Conservation (phyloP, 257 asterid species). For the Solanum habrochaites region DNA sequence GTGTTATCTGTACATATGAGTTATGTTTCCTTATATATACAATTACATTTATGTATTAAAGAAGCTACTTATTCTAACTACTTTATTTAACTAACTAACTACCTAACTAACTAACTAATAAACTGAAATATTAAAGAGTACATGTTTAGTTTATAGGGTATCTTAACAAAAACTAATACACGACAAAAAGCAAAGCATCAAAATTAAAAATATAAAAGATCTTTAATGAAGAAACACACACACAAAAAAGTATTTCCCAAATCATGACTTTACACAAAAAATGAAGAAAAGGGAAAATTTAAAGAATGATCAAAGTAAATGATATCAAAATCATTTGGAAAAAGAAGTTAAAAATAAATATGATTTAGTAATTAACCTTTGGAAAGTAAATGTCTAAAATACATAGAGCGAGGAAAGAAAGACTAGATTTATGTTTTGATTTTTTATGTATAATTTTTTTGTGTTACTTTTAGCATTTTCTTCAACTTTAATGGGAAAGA, state of each 20-base stretch:
- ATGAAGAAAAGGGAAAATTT: slow-evolving; percentile 1
- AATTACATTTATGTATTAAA: too few relatives aligned
- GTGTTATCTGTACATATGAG: too few relatives aligned
- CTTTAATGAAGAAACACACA: slow-evolving; percentile 11
- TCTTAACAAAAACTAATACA: too few relatives aligned
- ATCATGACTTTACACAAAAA: slow-evolving; percentile 15
- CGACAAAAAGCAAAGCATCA: slow-evolving; percentile 11
- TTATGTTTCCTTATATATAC: too few relatives aligned
- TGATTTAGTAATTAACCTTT: slow-evolving; percentile 9
- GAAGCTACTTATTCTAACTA: too few relatives aligned
- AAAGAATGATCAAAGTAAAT: slow-evolving; percentile 14
- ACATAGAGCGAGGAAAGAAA: not conserved
- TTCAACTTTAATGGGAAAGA: too few relatives aligned
- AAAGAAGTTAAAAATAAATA: not conserved
- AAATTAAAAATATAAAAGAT: slow-evolving; percentile 13
- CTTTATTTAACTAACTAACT: too few relatives aligned
- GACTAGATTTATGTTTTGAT: not conserved
- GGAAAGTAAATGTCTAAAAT: not conserved
- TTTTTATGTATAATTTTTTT: not conserved
- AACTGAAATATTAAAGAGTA: too few relatives aligned
- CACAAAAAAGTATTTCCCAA: slow-evolving; percentile 11
- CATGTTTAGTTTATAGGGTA: too few relatives aligned
- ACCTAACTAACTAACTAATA: too few relatives aligned
- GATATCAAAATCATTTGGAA: slow-evolving; percentile 7
- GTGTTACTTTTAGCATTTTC: not conserved